Conservation (phyloP, 108 stramenopile species). For the Cyclotella baltica region DNA sequence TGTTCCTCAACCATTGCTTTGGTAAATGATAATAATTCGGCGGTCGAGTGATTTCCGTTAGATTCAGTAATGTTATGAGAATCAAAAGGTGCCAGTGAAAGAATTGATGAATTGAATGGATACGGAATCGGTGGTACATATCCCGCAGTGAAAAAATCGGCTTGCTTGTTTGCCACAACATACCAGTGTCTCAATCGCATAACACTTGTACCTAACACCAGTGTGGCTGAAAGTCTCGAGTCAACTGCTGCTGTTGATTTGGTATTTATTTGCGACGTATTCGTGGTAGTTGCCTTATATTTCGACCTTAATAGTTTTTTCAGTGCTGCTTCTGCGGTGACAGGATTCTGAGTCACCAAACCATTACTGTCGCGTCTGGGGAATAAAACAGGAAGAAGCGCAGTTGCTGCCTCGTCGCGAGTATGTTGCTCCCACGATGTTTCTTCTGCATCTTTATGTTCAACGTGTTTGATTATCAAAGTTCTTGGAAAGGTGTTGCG, state of each 20-base stretch:
- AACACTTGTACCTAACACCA: slow-evolving; percentile 53
- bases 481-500: no score
- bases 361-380: neutral
- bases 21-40: slow-evolving; percentile 17
- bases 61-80: neutral
- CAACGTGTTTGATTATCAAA: neutral
- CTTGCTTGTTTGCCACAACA: neutral
- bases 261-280: no score
- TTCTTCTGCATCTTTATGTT: no score
- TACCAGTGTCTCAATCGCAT: slow-evolving; percentile 57
- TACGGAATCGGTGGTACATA: slow-evolving; percentile 33
- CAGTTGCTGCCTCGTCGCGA: slow-evolving; percentile 35
- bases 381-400: slow-evolving; percentile 51
- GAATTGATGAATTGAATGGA: slow-evolving; percentile 31
- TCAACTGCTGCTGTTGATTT: no score
- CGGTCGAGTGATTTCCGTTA: neutral
- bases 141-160: neutral
- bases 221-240: slow-evolving; percentile 24
- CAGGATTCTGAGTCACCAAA: slow-evolving; percentile 3
- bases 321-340: slow-evolving; percentile 46
- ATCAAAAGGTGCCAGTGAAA: slow-evolving; percentile 7
- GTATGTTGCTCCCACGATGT: slow-evolving; percentile 25
- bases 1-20: slow-evolving; percentile 47
- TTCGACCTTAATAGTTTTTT: slow-evolving; percentile 38
- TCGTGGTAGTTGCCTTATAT: slow-evolving; percentile 16